Conservation (phyloP, 768 basidiomycete species). For the Hydnomerulius pinastri region DNA sequence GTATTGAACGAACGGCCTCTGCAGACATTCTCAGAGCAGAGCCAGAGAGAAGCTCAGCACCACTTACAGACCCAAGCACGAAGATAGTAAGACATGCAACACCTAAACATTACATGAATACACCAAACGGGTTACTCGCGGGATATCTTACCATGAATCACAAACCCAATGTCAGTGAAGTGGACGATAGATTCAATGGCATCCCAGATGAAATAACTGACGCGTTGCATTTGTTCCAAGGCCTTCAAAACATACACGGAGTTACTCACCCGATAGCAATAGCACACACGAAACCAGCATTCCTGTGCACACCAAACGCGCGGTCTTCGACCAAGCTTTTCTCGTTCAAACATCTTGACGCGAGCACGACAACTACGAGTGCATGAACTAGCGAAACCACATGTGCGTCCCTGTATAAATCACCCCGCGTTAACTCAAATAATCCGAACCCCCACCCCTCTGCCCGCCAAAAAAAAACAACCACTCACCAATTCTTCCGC, state of each 20-base stretch:
- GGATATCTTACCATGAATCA: constrained; percentile 62
- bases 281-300: constrained; percentile 58
- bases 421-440: neutral
- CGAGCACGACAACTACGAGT: constrained; percentile 63
- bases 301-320: constrained; percentile 74
- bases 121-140: neutral
- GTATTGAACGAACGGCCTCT: constrained; percentile 80
- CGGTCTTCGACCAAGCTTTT: constrained; percentile 56
- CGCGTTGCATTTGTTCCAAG: neutral
- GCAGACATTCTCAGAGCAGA: constrained; percentile 8
- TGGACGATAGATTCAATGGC: constrained; percentile 67
- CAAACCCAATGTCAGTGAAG: constrained; percentile 71
- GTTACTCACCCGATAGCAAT: constrained; percentile 64
- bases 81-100: constrained; percentile 67
- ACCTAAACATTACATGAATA: constrained; percentile 37
- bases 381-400: constrained; percentile 76
- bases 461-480: too few species aligned
- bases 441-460: too few species aligned
- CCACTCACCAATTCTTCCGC: constrained; percentile 63
- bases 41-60: neutral
- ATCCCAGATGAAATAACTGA: constrained; percentile 86
- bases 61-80: constrained; percentile 66
- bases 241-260: neutral
- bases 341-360: constrained; percentile 52
- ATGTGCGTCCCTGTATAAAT: constrained; percentile 58